phyloP scores from a whole-genome alignment of 192 early-diverging fungal genomes.

The Chytriomyces sp. region DNA sequence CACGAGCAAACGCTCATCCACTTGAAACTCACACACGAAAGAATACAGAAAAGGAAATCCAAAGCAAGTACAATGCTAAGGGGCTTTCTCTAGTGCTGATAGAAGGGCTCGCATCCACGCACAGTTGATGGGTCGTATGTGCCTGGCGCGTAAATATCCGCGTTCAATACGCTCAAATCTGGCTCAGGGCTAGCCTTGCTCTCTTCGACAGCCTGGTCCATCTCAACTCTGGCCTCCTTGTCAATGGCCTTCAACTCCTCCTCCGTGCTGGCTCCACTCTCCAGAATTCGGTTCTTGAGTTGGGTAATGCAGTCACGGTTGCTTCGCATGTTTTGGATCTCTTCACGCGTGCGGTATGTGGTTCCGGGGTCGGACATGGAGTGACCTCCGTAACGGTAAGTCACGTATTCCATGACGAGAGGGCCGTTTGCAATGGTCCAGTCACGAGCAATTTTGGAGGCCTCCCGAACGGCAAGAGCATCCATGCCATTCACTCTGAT shows the following conservation, averaged over 20 bases:
- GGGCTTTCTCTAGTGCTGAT: constrained; percentile 31
- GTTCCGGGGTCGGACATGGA: constrained; percentile 99
- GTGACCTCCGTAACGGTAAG: constrained; percentile 99
- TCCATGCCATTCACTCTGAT: constrained; percentile 87
- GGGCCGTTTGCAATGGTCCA: constrained; percentile 89
- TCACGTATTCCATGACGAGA: constrained; percentile 92
- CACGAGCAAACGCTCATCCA: too few relatives aligned
- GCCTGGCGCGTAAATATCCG: constrained; percentile 83
- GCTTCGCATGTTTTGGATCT: constrained; percentile 97
- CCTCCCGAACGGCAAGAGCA: constrained; percentile 87
- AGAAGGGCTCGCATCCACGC: constrained; percentile 84
- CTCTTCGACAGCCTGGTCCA: constrained; percentile 84
- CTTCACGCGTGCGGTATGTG: constrained; percentile 98
- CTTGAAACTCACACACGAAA: too few relatives aligned
- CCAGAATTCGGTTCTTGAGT: constrained; percentile 82
- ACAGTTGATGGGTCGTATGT: constrained; percentile 67
- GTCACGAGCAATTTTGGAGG: constrained; percentile 83
- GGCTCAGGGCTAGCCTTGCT: constrained; percentile 84
- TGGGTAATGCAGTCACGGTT: constrained; percentile 93
- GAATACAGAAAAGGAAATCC: too few relatives aligned
- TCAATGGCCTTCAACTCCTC: constrained; percentile 92
- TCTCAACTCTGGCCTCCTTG: constrained; percentile 83
- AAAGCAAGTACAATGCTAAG: too few relatives aligned
- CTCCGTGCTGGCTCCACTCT: constrained; percentile 72
- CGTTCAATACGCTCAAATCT: constrained; percentile 70